These are phyloP conservation scores for Dothistroma pini DNA, from an alignment of 2,329 filamentous ascomycete genomes.

Conservation along the genomic window DNA sequence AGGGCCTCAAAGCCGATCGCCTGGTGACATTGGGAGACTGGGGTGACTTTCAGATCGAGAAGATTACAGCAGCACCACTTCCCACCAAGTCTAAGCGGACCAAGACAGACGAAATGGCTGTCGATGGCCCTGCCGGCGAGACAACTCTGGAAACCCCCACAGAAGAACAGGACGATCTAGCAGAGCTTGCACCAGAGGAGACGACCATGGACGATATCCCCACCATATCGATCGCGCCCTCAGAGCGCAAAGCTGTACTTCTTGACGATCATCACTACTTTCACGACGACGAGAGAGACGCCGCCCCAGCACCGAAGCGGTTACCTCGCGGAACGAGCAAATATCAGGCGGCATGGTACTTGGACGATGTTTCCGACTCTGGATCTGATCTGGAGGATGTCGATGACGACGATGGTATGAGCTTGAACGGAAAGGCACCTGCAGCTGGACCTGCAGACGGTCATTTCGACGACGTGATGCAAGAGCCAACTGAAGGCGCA, in stretches of 20 bases:
- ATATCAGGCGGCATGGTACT: constrained; percentile 92
- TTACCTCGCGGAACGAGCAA: constrained; percentile 87
- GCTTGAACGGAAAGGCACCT: constrained; percentile 44
- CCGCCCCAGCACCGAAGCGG: constrained; percentile 62
- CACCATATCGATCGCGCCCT: constrained; percentile 47
- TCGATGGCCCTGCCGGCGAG: constrained; percentile 58
- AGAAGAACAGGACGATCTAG: constrained; percentile 77
- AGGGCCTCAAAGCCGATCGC: constrained; percentile 81
- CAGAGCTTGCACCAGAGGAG: constrained; percentile 82
- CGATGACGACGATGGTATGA: constrained; percentile 52
- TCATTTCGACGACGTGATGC: constrained; percentile 47
- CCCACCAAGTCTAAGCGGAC: constrained; percentile 51
- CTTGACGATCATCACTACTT: constrained; percentile 98
- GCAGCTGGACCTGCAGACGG: constrained; percentile 75
- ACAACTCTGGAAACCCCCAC: constrained; percentile 66
- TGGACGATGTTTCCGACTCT: constrained; percentile 76
- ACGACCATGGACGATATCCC: constrained; percentile 69
- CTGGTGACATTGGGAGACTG: constrained; percentile 89
- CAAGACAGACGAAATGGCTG: constrained; percentile 58
- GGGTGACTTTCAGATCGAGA: constrained; percentile 89
- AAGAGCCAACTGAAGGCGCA: constrained; percentile 55
- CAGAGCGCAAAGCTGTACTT: constrained; percentile 72
- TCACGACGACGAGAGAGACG: constrained; percentile 73
- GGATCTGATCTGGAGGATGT: constrained; percentile 76
- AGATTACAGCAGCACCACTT: constrained; percentile 74